Conservation (phyloP, 495 filamentous ascomycete species). For the Lepraria neglecta region DNA sequence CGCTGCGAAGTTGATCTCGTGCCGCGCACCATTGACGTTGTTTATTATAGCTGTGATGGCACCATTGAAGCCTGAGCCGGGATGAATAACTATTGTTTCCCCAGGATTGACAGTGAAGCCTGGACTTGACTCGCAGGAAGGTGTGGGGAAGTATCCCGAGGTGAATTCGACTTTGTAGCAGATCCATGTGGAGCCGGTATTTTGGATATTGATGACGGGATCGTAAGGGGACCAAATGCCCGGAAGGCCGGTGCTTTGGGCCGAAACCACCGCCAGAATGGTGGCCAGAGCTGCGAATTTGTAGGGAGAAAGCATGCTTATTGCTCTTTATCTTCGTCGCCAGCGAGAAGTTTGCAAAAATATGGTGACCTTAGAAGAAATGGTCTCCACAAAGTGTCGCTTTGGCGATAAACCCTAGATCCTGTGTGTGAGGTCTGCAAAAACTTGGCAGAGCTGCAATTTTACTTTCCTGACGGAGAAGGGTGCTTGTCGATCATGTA, state of each 20-base stretch:
- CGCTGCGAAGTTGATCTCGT: constrained; percentile 19
- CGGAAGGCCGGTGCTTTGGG: background rate
- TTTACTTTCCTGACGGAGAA: background rate
- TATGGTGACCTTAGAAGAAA: background rate
- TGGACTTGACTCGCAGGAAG: constrained; percentile 10
- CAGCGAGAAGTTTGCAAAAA: background rate
- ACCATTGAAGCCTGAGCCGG: constrained; percentile 17
- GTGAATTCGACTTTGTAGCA: constrained; percentile 24
- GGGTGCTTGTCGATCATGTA: background rate
- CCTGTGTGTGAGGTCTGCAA: background rate
- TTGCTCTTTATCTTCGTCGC: background rate
- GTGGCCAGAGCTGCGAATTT: background rate
- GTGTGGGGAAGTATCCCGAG: background rate
- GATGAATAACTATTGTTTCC: background rate
- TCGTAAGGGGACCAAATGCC: constrained; percentile 3
- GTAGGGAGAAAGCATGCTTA: background rate
- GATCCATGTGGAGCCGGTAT: constrained; percentile 7
- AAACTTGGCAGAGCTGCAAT: background rate
- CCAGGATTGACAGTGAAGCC: constrained; percentile 14
- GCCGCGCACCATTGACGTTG: constrained; percentile 13
- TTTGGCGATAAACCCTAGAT: too few relatives aligned
- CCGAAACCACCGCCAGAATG: background rate
- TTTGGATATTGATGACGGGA: constrained; percentile 18
- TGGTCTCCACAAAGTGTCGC: too few relatives aligned
- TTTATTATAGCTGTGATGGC: constrained; percentile 18